Conservation (phyloP, 2,329 filamentous ascomycete species). For the Rutstroemia sp. region DNA sequence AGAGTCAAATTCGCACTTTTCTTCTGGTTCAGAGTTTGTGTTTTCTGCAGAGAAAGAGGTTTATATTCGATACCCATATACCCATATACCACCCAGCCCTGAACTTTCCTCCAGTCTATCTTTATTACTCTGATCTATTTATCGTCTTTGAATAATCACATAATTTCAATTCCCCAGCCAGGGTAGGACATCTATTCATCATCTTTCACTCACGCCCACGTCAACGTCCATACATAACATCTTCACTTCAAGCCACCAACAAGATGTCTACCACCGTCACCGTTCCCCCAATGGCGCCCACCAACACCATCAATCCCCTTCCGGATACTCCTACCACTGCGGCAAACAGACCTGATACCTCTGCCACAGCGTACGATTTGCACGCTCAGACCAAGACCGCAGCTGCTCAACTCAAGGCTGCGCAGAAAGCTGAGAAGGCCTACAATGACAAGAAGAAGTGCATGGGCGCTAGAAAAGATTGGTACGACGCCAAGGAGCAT, state of each 20-base stretch:
- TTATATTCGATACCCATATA: background rate
- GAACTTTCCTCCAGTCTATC: too few relatives aligned
- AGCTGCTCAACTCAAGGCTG: background rate
- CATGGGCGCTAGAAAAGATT: slow-evolving; percentile 1
- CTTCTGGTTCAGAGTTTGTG: background rate
- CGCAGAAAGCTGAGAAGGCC: background rate
- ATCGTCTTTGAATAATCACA: background rate
- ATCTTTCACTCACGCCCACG: slow-evolving; percentile 6
- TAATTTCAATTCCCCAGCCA: background rate
- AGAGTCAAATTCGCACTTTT: slow-evolving; percentile 3
- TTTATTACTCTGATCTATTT: too few relatives aligned
- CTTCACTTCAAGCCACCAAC: background rate
- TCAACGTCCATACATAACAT: slow-evolving; percentile 3
- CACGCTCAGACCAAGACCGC: background rate
- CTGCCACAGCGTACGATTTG: background rate
- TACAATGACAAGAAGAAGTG: background rate
- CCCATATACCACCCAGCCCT: background rate
- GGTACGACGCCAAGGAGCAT: background rate
- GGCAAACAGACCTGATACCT: background rate
- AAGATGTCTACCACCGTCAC: background rate
- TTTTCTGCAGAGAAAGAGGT: background rate
- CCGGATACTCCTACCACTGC: background rate
- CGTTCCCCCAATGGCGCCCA: background rate
- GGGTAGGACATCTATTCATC: background rate
- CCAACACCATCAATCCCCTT: slow-evolving; percentile 7